Evolutionary conservation across 805 yeast species (phyloP).

Genomic region (Torulaspora quercuum): DNA sequence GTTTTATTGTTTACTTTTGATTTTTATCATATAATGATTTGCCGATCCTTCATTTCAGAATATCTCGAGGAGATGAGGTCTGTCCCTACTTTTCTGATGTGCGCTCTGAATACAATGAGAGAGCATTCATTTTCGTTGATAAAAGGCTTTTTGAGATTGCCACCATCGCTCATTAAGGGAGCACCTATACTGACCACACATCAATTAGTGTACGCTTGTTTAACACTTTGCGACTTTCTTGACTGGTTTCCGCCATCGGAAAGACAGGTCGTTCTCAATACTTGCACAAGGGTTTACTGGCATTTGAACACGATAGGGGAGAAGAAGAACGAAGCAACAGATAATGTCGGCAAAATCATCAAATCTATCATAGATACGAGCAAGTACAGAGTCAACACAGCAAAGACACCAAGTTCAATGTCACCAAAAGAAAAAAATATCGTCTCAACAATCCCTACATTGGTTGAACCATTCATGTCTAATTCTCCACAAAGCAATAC

Average conservation of each 20-base stretch:
- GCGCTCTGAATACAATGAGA: slow-evolving; percentile 42
- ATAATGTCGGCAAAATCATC: slow-evolving; percentile 54
- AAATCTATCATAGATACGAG: slow-evolving; percentile 49
- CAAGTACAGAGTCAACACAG: slow-evolving; percentile 25
- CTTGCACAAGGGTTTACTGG: slow-evolving; percentile 56
- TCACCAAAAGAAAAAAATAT: neutral
- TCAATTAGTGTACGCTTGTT: slow-evolving; percentile 53
- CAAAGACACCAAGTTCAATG: neutral
- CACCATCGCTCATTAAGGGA: slow-evolving; percentile 48
- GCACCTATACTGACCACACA: slow-evolving; percentile 52
- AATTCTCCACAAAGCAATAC: slow-evolving; percentile 14
- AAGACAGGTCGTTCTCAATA: slow-evolving; percentile 41
- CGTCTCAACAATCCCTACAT: slow-evolving; percentile 16
- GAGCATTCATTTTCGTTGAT: slow-evolving; percentile 45
- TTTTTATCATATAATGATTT: slow-evolving; percentile 46
- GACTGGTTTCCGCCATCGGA: slow-evolving; percentile 40
- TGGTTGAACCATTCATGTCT: slow-evolving; percentile 4
- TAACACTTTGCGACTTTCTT: slow-evolving; percentile 49
- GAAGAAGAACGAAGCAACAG: slow-evolving; percentile 55
- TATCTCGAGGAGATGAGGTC: slow-evolving; percentile 28
- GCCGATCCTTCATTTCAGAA: slow-evolving; percentile 36
- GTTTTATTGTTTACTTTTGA: slow-evolving; percentile 47
- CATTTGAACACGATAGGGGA: slow-evolving; percentile 56
- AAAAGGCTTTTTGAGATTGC: slow-evolving; percentile 43
- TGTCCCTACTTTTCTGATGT: slow-evolving; percentile 26